Evolutionary conservation across 2,329 filamentous ascomycete species (phyloP), one percentile per base, ranked within the genome.

Genomic region (Shiraia sp.): DNA sequence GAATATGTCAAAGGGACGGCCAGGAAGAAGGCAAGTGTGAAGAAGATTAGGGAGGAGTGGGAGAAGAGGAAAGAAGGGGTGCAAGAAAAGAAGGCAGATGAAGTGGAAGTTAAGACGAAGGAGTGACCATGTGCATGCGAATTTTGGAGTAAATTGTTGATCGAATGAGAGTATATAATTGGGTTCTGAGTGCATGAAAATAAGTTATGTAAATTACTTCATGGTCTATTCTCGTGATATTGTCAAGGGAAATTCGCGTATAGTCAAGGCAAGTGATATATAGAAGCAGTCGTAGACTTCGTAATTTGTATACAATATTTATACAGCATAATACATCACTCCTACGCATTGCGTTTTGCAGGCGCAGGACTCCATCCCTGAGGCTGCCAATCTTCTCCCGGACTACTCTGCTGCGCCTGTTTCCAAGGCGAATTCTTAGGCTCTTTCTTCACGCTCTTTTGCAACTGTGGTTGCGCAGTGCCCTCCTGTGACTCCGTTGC

Each of bases 331-430:
- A n/a, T n/a, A n/a, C n/a, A n/a, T n/a, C 29, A 39, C 4, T 39
- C 9, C 15, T 24, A 40, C 27, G 32, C 6, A 14, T 46, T 41
- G 55, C 66, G 57, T 45, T 67, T 61, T 32, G 66, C 63, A 13
- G 66, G 66, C 10, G 61, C 66, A 22, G 74, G 75, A 13, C 67
- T 66, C 75, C 75, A 78, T 9, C 58, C 56, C 41, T 70, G 56
- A 1, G 75, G 75, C 59, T 77, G 73, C 72, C 71, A 77, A 6
- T 71, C 71, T 39, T 77, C 71, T 15, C 73, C 63, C 9, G 71
- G 68, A 19, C 64, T 68, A 8, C 68, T 63, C 37, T 63, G 67
- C 7, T 59, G 50, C 15, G 62, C 48, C 29, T 68, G 53, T 31
- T 72, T 69, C 72, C 71, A 75, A 1, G 73, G 73, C 26, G 61